Base-by-base conservation (phyloP, 2,329 filamentous ascomycete genomes). In the Penicillium palitans region DNA sequence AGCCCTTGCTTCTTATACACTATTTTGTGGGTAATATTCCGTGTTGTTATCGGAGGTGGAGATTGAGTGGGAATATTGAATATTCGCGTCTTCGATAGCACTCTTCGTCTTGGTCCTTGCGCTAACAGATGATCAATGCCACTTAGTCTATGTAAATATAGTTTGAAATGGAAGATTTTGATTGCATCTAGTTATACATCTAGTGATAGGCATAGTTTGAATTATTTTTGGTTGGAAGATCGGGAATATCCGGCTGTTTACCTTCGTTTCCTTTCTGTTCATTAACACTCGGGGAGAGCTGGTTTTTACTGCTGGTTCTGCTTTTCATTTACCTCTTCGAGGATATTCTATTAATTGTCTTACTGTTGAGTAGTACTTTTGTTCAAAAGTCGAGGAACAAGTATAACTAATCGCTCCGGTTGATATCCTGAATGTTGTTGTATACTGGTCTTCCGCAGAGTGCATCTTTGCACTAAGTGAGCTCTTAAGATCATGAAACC, bases 11-110 rank as follows among this genome's bases (percentile, higher is more conserved):
- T 33, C 12, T 33, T 24, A 3, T 21, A 19, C 15, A 37, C 10
- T 50, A 39, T 9, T 27, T 24, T 50, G 15, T 27, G 21, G 12
- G 33, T 7, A 37, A 27, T 15, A 15, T 10, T 17, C 6, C n/a
- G n/a, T 27, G 15, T 2, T n/a, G 13, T 25, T 44, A 19, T 31
- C 8, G 10, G n/a, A 33, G 8, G 21, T 15, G 47, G 48, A 21
- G 17, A 19, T 29, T 29, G 9, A 7, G 17, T 24, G 37, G 6
- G 8, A 33, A 24, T n/a, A 24, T 13, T 10, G 46, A 25, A 24
- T 19, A 35, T 49, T 45, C 29, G 39, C 50, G 50, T 52, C 50
- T 52, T 52, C 39, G 19, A 52, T 52, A 5, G 50, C 39, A 52
- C 39, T 52, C 27, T 31, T 25, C 3, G 4, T 40, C 25, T 24